These are phyloP conservation scores for Allium sativum DNA, from an alignment of 106 monocot genomes.

Conservation along the genomic window DNA sequence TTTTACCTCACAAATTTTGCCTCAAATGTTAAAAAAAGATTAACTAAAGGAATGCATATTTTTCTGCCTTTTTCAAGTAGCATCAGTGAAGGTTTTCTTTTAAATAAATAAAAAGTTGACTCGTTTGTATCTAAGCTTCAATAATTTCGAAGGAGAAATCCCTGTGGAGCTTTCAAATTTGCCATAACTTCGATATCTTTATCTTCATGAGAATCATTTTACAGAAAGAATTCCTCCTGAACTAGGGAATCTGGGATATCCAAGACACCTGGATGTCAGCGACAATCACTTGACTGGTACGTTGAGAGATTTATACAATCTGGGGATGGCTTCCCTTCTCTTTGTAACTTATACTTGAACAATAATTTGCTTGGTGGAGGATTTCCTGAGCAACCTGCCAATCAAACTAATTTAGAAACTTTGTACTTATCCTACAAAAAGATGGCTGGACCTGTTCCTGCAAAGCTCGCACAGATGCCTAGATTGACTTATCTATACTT, in stretches of 20 bases:
- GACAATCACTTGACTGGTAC: conserved; percentile 86
- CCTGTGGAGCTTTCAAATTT: conserved; percentile 88
- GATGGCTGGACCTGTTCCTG: conserved; percentile 71
- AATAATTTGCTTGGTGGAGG: conserved; percentile 82
- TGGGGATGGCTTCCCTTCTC: conserved; percentile 78
- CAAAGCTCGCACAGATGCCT: conserved; percentile 64
- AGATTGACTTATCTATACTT: conserved; percentile 92
- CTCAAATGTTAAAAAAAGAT: too few relatives aligned
- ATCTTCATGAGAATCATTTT: conserved; percentile 87
- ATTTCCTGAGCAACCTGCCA: conserved; percentile 90
- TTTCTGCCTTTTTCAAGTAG: too few relatives aligned
- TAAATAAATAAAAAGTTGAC: too few relatives aligned
- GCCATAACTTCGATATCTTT: conserved; percentile 92
- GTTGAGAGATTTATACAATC: conserved; percentile 76
- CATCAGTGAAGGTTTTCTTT: too few relatives aligned
- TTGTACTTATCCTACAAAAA: conserved; percentile 85
- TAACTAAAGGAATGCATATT: too few relatives aligned
- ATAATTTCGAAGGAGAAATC: conserved; percentile 93
- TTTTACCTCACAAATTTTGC: too few relatives aligned
- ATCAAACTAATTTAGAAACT: conserved; percentile 73
- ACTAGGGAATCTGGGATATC: conserved; percentile 35
- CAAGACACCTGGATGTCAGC: conserved; percentile 79
- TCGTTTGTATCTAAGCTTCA: conserved; percentile 63
- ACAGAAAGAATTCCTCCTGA: conserved; percentile 82
- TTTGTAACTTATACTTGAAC: conserved; percentile 89